Evolutionary conservation across 169 alveolate genomes (phyloP), one percentile per base, ranked within the genome.

Genomic region (Eimeria sp.): DNA sequence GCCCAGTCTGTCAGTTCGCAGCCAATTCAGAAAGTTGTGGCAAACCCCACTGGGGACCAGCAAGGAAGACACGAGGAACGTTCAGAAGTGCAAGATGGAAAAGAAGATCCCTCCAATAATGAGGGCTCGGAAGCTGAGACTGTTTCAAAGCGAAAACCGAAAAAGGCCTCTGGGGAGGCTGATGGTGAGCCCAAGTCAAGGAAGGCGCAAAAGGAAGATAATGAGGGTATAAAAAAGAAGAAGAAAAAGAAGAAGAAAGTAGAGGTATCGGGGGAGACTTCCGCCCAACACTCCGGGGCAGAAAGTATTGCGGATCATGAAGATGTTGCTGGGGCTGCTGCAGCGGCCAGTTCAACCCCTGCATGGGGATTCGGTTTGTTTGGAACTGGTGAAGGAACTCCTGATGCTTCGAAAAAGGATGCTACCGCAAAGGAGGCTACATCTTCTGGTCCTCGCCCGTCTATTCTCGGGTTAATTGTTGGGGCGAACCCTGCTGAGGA

Each of bases 221-320:
- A 76, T 10, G 80, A 45, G 40, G 80, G 72, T 49, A 43, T 27
- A 16, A 87, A 87, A 30, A 87, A 87, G 61, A 87, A 87, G n/a
- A 87, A 87, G 82, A 87, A 87, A 14, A 87, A 58, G 65, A 87
- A 63, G n/a, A 87, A 63, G 93, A 87, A 87, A 49, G 93, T 16
- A 14, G 82, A 43, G 27, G 30, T 63, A 10, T 20, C 58, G 40
- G 67, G 30, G 2, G 93, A 58, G 93, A 58, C 10, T 10, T 58
- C 93, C 43, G 47, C 47, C 65, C 65, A 43, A 49, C 82, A 25
- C 20, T 61, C 93, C 67, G 93, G 65, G n/a, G 65, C 18, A 27
- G 93, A 43, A 51, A 63, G 83, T 43, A 57, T 22, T 57, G 92
- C 73, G 3, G 30, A 22, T 63, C 45, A 54, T 2, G 65, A 34